These are phyloP conservation scores for Amanita fuliginea DNA, from an alignment of 768 basidiomycete genomes.

Conservation along the genomic window DNA sequence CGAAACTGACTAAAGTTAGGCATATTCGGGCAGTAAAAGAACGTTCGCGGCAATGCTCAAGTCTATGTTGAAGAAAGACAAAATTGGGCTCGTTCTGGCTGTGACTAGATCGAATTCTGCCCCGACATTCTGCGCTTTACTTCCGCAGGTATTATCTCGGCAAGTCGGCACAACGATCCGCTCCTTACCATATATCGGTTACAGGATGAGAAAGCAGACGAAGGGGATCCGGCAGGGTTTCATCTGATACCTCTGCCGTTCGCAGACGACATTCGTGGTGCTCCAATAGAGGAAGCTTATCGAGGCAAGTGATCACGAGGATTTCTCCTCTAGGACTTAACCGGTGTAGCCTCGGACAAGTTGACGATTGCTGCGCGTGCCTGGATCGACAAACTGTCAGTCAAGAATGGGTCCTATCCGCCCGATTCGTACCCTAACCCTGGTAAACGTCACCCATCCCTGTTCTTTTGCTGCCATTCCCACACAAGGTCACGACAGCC, in stretches of 20 bases:
- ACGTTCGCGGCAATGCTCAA: slow-evolving; percentile 84
- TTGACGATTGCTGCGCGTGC: slow-evolving; percentile 55
- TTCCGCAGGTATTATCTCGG: slow-evolving; percentile 61
- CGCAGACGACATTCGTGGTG: slow-evolving; percentile 84
- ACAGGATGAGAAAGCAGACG: slow-evolving; percentile 61
- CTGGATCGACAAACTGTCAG: slow-evolving; percentile 70
- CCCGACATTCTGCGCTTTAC: slow-evolving; percentile 72
- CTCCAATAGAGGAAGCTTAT: slow-evolving; percentile 54
- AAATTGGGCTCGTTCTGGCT: slow-evolving; percentile 69
- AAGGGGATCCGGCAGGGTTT: slow-evolving; percentile 79
- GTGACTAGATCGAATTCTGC: slow-evolving; percentile 60
- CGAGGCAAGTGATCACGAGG: slow-evolving; percentile 34
- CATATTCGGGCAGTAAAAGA: slow-evolving; percentile 84
- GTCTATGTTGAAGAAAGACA: slow-evolving; percentile 70
- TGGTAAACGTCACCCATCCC: slow-evolving; percentile 34
- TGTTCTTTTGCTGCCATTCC: slow-evolving; percentile 1
- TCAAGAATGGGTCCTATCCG: slow-evolving; percentile 74
- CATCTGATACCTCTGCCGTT: slow-evolving; percentile 92
- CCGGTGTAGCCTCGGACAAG: slow-evolving; percentile 48
- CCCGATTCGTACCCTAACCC: slow-evolving; percentile 90
- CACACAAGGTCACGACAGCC: slow-evolving; percentile 28
- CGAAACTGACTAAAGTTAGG: slow-evolving; percentile 23
- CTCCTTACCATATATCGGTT: background rate
- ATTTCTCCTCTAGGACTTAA: background rate
- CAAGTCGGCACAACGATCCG: background rate